These are phyloP conservation scores for Trichophyton rubrum DNA, from an alignment of 2,329 filamentous ascomycete species.

Conservation along the genomic window DNA sequence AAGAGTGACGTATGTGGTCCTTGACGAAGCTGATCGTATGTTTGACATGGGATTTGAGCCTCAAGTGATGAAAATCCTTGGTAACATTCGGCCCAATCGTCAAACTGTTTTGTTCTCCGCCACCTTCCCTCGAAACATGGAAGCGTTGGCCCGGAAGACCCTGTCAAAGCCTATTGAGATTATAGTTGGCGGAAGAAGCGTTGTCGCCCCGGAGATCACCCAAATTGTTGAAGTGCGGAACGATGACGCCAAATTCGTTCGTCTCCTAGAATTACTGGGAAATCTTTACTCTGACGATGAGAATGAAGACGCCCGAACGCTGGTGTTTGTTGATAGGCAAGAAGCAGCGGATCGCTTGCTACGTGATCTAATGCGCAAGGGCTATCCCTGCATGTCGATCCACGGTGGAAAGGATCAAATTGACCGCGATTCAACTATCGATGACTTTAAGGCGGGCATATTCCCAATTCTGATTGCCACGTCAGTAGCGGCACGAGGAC, in stretches of 20 bases:
- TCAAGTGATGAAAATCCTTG: slow-evolving; percentile 92
- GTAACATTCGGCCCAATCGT: slow-evolving; percentile 78
- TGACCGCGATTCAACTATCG: slow-evolving; percentile 81
- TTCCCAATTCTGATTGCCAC: slow-evolving; percentile 87
- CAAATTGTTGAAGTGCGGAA: slow-evolving; percentile 82
- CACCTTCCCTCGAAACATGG: slow-evolving; percentile 89
- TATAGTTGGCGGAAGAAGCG: slow-evolving; percentile 71
- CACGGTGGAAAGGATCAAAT: slow-evolving; percentile 90
- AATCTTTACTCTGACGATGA: slow-evolving; percentile 59
- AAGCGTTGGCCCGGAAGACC: slow-evolving; percentile 78
- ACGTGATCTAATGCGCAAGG: slow-evolving; percentile 66
- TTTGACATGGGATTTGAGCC: slow-evolving; percentile 99
- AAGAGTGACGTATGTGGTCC: slow-evolving; percentile 82
- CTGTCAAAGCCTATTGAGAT: slow-evolving; percentile 80
- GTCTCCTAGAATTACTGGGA: slow-evolving; percentile 74
- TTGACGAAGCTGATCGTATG: slow-evolving; percentile 97
- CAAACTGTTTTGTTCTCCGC: slow-evolving; percentile 95
- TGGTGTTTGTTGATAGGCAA: slow-evolving; percentile 88
- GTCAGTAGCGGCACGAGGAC: slow-evolving; percentile 82
- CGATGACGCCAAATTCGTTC: slow-evolving; percentile 70
- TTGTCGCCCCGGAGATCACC: slow-evolving; percentile 60
- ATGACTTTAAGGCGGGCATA: slow-evolving; percentile 84
- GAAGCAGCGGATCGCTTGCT: slow-evolving; percentile 74
- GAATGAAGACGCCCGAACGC: slow-evolving; percentile 77
- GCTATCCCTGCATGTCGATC: slow-evolving; percentile 84